A percentile compares a stretch with the other conserved stretches of the same genome.
Conservation (phyloP, 345 rosid genomes). For the Durio zibethinus region DNA sequence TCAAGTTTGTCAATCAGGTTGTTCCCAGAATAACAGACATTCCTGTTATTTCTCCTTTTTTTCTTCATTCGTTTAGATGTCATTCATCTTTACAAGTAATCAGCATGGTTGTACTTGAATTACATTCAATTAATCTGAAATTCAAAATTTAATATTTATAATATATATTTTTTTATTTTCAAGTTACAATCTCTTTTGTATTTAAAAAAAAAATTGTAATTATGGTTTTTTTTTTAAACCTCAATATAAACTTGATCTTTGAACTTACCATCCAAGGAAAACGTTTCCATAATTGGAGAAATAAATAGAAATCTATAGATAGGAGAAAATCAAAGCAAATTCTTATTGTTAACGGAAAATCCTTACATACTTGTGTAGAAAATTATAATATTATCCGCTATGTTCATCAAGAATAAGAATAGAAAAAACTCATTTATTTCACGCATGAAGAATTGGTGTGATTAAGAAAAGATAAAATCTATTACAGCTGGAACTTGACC, state of each 20-base stretch:
- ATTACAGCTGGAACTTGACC: not conserved
- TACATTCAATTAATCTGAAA: no score
- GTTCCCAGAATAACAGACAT: no score
- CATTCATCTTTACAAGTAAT: not conserved
- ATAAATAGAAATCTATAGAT: not conserved
- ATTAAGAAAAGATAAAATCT: not conserved
- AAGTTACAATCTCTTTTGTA: no score
- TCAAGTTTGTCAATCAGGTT: no score
- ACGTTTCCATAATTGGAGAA: not conserved
- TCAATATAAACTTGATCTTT: not conserved
- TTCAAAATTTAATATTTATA: no score
- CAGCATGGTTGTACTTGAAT: not conserved
- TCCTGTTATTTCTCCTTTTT: not conserved
- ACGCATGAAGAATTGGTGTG: not conserved
- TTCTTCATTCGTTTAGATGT: not conserved
- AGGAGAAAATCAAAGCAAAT: conserved; percentile 1
- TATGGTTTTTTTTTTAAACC: no score
- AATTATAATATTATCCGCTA: not conserved
- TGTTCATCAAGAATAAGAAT: not conserved
- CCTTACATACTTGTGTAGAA: not conserved
- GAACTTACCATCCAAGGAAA: not conserved
- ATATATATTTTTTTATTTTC: no score
- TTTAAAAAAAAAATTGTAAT: no score
- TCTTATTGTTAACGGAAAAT: not conserved
- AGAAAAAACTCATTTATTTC: not conserved